Percentiles rank a stretch among this genome's conserved stretches.
phyloP scores from a whole-genome alignment of 352 stramenopile species.

The Phytophthora citricola region DNA sequence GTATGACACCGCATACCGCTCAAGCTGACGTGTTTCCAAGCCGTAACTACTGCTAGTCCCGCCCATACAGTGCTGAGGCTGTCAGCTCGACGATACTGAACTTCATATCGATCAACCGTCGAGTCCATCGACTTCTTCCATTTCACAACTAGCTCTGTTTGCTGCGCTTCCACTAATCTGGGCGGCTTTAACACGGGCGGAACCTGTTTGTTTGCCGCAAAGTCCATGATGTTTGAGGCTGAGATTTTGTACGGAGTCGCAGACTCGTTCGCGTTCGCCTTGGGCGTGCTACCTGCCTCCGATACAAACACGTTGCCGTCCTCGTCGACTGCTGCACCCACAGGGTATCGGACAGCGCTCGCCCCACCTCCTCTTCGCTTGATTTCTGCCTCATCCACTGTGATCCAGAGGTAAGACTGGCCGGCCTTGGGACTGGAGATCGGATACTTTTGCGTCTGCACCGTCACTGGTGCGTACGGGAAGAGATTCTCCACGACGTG shows the following conservation, averaged over 20 bases:
- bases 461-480: constrained; percentile 75
- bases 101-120: constrained; percentile 77
- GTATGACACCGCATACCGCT: constrained; percentile 58
- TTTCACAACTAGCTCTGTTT: constrained; percentile 54
- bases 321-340: constrained; percentile 70
- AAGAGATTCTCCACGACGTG: constrained; percentile 85
- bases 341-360: constrained; percentile 66
- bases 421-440: constrained; percentile 58
- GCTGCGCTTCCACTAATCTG: constrained; percentile 54
- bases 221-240: constrained; percentile 64
- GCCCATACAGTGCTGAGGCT: constrained; percentile 59
- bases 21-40: constrained; percentile 52
- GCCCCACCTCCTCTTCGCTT: constrained; percentile 49
- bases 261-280: constrained; percentile 26
- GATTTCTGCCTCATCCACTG: constrained; percentile 70
- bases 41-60: constrained; percentile 42
- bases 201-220: constrained; percentile 46
- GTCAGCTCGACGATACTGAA: constrained; percentile 66
- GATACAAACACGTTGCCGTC: constrained; percentile 82
- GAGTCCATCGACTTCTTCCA: constrained; percentile 72
- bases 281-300: constrained; percentile 35
- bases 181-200: constrained; percentile 49
- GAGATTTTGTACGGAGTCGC: constrained; percentile 60
- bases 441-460: constrained; percentile 80
- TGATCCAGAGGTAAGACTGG: constrained; percentile 80